Base-by-base conservation (phyloP, 179 eudicot genomes). In the Sideroxylon spinosum region DNA sequence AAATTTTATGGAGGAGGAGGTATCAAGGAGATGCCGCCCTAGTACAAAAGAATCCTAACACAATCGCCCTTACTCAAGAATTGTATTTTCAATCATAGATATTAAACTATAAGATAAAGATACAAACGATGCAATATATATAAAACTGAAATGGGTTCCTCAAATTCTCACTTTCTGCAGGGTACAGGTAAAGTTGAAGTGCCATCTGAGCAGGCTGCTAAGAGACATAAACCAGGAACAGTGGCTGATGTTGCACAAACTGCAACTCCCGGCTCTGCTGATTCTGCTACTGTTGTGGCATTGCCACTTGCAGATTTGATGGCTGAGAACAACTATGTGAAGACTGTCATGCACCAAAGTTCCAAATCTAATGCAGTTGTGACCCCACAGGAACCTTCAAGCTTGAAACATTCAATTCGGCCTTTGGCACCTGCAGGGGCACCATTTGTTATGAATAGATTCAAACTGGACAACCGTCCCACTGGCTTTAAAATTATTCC, bases 401-500 rank as follows among this genome's bases (percentile, higher is more conserved):
- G 69, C 75, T 82, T 79, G 85, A 90, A 89, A 83, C 93, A 85
- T 44, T 73, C 88, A 73, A 50, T 76, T 81, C 93, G 80, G 73
- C 89, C 92, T 61, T 78, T 81, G 78, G 86, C 90, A 66, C 81
- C 86, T 76, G 78, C 80, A 22, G 90, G 91, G 67, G 73, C 78
- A 70, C 88, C 88, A 26, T 88, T 86, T 79, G 71, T 78, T 69
- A 68, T 78, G 62, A 88, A 88, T 81, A 84, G 91, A 87, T 93
- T 89, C 85, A 93, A 90, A 80, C 78, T 95, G 88, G 98, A 95
- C 83, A 93, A 93, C 85, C 93, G 97, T 20, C 95, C 98, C 14
- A 88, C 90, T 9, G 76, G 91, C 19, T 90, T 95, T 81, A 90
- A 75, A 82, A 79, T 95, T 28, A 26, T 79, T 61, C 84, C 95